A percentile compares a stretch with the other conserved stretches of the same genome.
Evolutionary conservation across 2,329 filamentous ascomycete species (phyloP).

Genomic region (Fusarium papillatum): DNA sequence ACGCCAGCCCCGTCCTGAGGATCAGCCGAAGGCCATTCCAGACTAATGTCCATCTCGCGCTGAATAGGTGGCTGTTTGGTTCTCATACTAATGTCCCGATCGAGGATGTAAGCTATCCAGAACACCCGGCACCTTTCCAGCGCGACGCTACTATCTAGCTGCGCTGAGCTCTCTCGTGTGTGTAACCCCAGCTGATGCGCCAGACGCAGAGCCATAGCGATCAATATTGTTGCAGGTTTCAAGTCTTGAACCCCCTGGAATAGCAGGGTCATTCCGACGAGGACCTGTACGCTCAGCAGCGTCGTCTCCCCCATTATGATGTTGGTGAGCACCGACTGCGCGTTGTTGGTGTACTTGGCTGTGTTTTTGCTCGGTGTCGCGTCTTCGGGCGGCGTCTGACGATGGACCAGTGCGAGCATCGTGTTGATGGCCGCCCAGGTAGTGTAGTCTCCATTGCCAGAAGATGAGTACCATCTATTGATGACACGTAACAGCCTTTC

Average conservation of each 20-base stretch:
- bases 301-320: constrained; percentile 3
- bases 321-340: constrained; percentile 16
- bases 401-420: constrained; percentile 19
- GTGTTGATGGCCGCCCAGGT: constrained; percentile 33
- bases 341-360: constrained; percentile 13
- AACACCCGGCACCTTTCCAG: constrained; percentile 19
- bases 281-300: constrained; percentile 18
- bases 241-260: constrained; percentile 15
- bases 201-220: constrained; percentile 26
- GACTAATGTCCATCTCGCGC: neutral
- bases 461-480: constrained; percentile 9
- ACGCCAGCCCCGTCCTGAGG: neutral
- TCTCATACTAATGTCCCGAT: constrained; percentile 20
- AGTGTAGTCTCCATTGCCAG: neutral
- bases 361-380: neutral
- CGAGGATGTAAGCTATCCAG: constrained; percentile 33
- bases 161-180: neutral
- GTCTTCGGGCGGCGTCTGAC: neutral
- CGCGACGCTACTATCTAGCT: neutral
- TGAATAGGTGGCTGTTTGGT: constrained; percentile 17
- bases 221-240: constrained; percentile 9
- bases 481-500: neutral
- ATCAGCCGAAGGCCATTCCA: constrained; percentile 7
- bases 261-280: constrained; percentile 23
- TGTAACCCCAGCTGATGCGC: constrained; percentile 19